Base-by-base conservation (phyloP, 371 early-diverging fungal genomes). In the Rhizomucor pusillus region DNA sequence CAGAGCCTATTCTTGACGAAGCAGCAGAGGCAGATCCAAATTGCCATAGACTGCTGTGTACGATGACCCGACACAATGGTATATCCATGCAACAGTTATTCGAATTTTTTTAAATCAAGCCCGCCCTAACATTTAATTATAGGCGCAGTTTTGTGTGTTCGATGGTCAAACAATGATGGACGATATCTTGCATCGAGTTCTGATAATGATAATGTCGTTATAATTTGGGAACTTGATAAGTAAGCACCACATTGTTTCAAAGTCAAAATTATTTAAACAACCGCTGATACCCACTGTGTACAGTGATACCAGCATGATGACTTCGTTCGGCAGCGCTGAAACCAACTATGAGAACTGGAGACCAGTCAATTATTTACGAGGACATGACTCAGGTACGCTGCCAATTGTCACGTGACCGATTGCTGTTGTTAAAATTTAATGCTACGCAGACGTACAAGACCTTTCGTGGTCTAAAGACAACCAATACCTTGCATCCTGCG, bases 401-500 rank as follows among this genome's bases (percentile, higher is more conserved):
- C 9, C 9, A 18, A 5, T 4, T 36, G 7, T 20, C 18, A 18
- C 23, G 10, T 9, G 16, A 12, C 20, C 39, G n/a, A 23, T 4
- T 18, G 13, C 10, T 47, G 22, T 24, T 47, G 20, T 50, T 10
- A 49, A 6, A 13, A 29, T 5, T 25, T 4, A 11, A n/a, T 50
- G 13, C 34, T 11, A 0, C n/a, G 16, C 59, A 86, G 96, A 96
- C 67, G 94, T 97, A 9, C 85, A 84, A 41, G 94, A 95, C 56
- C 63, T 98, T n/a, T 86, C 93, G 1, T 98, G 98, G 98, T 92
- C 97, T 12, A 85, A 84, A n/a, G 89, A 91, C 48, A 88, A 90
- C 59, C 73, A 77, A 16, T 92, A 86, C 54, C 72, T 98, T 45
- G 97, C 97, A 2, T 92, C 97, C 2, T 93, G 95, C 66, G 93